These are phyloP conservation scores for Kandelia obovata DNA, from an alignment of 345 rosid genomes.

Conservation along the genomic window DNA sequence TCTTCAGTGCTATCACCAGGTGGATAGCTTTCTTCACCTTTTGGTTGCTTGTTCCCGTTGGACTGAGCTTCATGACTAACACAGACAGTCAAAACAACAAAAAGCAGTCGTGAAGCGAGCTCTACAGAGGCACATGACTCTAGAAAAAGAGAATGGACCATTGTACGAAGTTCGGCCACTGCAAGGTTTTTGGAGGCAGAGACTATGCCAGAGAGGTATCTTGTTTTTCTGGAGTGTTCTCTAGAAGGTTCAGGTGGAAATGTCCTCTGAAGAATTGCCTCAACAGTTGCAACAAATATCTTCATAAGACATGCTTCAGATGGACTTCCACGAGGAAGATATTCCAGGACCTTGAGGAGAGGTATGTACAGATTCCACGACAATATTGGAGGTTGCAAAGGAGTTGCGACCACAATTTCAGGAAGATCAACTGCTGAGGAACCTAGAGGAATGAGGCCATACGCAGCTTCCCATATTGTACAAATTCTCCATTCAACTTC, in stretches of 20 bases:
- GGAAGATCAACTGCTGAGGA: conserved; percentile 99
- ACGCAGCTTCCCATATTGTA: conserved; percentile 99
- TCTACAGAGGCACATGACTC: conserved; percentile 88
- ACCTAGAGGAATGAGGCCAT: conserved; percentile 87
- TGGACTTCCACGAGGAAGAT: conserved; percentile 97
- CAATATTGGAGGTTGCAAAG: conserved; percentile 81
- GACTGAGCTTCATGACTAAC: conserved; percentile 96
- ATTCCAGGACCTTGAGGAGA: conserved; percentile 93
- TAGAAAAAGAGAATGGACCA: conserved; percentile 93
- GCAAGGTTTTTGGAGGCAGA: conserved; percentile 83
- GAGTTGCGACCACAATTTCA: conserved; percentile 86
- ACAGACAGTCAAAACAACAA: conserved; percentile 93
- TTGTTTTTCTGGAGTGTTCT: conserved; percentile 50
- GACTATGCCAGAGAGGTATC: conserved; percentile 48
- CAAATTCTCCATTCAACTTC: conserved; percentile 99
- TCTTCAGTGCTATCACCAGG: conserved; percentile 42
- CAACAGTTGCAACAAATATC: conserved; percentile 94
- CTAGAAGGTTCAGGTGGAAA: conserved; percentile 62
- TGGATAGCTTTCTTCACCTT: conserved; percentile 45
- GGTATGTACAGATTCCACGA: conserved; percentile 98
- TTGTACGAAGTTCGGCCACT: conserved; percentile 92
- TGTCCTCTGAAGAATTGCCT: conserved; percentile 83
- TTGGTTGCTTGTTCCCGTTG: conserved; percentile 63
- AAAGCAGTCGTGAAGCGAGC: conserved; percentile 90
- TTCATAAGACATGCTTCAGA: conserved; percentile 98